Conservation (phyloP, 371 early-diverging fungal species). For the Mortierella sp. region DNA sequence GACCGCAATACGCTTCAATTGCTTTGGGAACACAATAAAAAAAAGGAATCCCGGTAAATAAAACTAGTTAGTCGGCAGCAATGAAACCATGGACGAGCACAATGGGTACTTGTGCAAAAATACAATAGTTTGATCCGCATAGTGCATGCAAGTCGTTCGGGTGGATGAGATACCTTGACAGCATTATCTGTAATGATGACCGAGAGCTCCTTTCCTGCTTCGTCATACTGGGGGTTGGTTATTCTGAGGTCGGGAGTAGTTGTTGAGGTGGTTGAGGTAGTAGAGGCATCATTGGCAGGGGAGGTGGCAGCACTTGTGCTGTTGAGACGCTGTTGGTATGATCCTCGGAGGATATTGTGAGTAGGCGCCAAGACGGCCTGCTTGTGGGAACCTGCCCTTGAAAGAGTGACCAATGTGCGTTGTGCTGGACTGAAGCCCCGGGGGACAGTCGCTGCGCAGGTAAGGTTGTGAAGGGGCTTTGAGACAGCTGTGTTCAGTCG, state of each 20-base stretch:
- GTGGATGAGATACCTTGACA: conserved; percentile 40
- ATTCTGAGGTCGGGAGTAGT: conserved; percentile 26
- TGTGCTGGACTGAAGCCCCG: not conserved
- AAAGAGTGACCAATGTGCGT: not conserved
- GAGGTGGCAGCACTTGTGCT: conserved; percentile 22
- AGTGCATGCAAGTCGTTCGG: not conserved
- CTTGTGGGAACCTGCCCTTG: not conserved
- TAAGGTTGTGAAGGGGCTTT: conserved; percentile 4
- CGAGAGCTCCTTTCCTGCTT: conserved; percentile 45
- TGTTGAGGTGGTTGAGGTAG: not conserved
- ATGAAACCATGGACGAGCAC: not conserved
- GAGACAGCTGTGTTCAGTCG: not conserved
- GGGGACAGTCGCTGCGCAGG: conserved; percentile 27
- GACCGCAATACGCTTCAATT: conserved; percentile 73
- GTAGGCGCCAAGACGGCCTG: not conserved
- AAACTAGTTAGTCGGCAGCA: not conserved
- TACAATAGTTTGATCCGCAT: not conserved
- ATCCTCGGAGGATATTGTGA: not conserved
- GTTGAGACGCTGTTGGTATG: conserved; percentile 23
- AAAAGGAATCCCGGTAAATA: not conserved
- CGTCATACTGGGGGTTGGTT: conserved; percentile 49
- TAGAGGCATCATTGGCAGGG: not conserved
- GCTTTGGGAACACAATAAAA: conserved; percentile 58
- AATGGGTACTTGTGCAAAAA: not conserved
- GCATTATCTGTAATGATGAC: conserved; percentile 56